Percentiles rank a stretch among this genome's conserved stretches.
Evolutionary conservation across 768 basidiomycete species (phyloP).

Genomic region (Saitozyma podzolica): DNA sequence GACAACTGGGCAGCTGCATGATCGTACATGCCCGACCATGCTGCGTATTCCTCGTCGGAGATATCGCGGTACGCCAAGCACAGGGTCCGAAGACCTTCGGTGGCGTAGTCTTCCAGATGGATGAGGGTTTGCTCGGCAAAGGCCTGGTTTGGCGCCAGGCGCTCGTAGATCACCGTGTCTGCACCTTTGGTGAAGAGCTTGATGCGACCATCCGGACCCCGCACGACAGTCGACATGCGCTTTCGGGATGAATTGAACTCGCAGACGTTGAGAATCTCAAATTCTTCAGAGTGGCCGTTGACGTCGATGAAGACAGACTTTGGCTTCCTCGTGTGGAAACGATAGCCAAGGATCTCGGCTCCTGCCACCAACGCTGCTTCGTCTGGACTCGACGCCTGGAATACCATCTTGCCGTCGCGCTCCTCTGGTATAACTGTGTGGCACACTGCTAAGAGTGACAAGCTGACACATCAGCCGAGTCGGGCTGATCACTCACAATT

Average conservation of each 20-base stretch:
- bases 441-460: slow-evolving; percentile 87
- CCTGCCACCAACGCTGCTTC: slow-evolving; percentile 95
- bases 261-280: slow-evolving; percentile 90
- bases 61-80: slow-evolving; percentile 94
- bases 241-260: slow-evolving; percentile 99
- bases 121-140: slow-evolving; percentile 75
- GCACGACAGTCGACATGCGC: slow-evolving; percentile 93
- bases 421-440: slow-evolving; percentile 98
- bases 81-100: slow-evolving; percentile 93
- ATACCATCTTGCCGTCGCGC: slow-evolving; percentile 80
- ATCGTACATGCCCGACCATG: slow-evolving; percentile 85
- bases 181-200: slow-evolving; percentile 97
- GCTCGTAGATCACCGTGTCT: slow-evolving; percentile 94
- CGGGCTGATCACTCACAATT: slow-evolving; percentile 59
- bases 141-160: slow-evolving; percentile 75
- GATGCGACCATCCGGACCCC: slow-evolving; percentile 82
- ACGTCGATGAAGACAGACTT: slow-evolving; percentile 89
- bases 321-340: slow-evolving; percentile 95
- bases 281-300: slow-evolving; percentile 71
- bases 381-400: slow-evolving; percentile 96
- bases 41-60: slow-evolving; percentile 80
- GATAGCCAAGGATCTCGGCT: slow-evolving; percentile 86
- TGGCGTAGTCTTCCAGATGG: slow-evolving; percentile 98
- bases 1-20: slow-evolving; percentile 87
- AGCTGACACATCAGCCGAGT: slow-evolving; percentile 54